These are phyloP conservation scores for Clavispora phyllophila DNA, from an alignment of 805 yeast genomes.

Conservation along the genomic window DNA sequence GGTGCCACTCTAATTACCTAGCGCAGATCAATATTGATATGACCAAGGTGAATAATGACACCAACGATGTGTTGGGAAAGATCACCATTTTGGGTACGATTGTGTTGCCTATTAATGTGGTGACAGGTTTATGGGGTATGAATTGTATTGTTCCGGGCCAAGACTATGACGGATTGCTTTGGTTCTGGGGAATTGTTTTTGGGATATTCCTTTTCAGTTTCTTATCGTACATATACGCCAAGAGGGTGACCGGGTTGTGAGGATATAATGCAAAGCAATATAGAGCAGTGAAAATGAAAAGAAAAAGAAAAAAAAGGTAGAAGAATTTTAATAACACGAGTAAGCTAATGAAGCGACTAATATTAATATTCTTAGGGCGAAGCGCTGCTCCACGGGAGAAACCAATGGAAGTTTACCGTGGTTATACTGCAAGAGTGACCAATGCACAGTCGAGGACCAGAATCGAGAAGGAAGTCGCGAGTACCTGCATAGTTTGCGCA, in stretches of 20 bases:
- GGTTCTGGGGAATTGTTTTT: conserved; percentile 38
- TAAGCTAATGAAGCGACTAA: too few relatives aligned
- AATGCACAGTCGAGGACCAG: too few relatives aligned
- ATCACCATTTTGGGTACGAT: conserved; percentile 92
- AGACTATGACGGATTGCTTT: conserved; percentile 32
- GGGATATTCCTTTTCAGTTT: conserved; percentile 31
- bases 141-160: conserved; percentile 97
- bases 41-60: conserved; percentile 95
- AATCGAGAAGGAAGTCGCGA: too few relatives aligned
- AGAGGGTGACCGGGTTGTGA: conserved; percentile 34
- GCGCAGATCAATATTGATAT: conserved; percentile 97
- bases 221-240: conserved; percentile 37
- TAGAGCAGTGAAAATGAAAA: background rate
- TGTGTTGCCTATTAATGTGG: conserved; percentile 89
- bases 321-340: too few relatives aligned
- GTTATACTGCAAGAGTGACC: too few relatives aligned
- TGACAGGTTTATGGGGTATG: conserved; percentile 99
- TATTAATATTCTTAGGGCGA: too few relatives aligned
- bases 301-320: too few relatives aligned
- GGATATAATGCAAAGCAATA: background rate
- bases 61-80: conserved; percentile 93
- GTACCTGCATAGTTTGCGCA: too few relatives aligned
- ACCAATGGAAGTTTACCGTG: too few relatives aligned
- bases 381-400: too few relatives aligned
- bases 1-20: conserved; percentile 93